Percentiles rank a stretch among this genome's conserved stretches.
Evolutionary conservation across 768 basidiomycete species (phyloP).

Genomic region (Nidularia pulvinata): DNA sequence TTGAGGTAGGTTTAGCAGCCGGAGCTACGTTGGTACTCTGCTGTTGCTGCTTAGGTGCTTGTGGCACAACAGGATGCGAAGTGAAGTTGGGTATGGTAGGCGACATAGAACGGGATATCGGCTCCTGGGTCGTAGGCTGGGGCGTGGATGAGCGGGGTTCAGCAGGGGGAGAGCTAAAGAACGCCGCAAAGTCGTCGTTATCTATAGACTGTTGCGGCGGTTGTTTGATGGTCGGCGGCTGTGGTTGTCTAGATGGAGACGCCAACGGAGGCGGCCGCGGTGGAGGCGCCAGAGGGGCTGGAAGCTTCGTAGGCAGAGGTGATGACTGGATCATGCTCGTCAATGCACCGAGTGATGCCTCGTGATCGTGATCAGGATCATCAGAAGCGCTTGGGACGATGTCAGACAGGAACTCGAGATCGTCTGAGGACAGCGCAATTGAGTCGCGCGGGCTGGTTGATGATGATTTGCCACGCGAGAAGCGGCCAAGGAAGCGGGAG

Average conservation of each 20-base stretch:
- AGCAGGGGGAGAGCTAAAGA: conserved; percentile 16
- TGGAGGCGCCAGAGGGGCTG: conserved; percentile 43
- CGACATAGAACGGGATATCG: neutral
- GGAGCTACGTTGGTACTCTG: neutral
- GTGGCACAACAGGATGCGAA: neutral
- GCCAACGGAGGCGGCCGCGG: conserved; percentile 17
- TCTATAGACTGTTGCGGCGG: neutral
- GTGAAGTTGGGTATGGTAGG: conserved; percentile 1
- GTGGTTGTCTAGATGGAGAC: neutral
- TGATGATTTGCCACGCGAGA: conserved; percentile 49
- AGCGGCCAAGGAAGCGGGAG: conserved; percentile 80
- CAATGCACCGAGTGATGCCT: conserved; percentile 31
- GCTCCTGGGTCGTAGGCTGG: neutral
- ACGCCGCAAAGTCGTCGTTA: conserved; percentile 21
- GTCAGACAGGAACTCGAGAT: conserved; percentile 81
- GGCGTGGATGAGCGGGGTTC: neutral
- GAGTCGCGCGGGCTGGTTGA: conserved; percentile 43
- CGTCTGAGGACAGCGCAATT: conserved; percentile 74
- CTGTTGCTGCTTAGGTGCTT: neutral
- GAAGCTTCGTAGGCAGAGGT: conserved; percentile 38
- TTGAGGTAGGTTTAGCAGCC: neutral
- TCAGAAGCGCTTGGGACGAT: conserved; percentile 58
- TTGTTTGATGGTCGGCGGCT: too few relatives aligned
- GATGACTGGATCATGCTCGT: conserved; percentile 40
- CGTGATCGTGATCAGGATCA: conserved; percentile 22